Evolutionary conservation across 768 basidiomycete genomes (phyloP).

Genomic region (Rhodotorula paludigena): DNA sequence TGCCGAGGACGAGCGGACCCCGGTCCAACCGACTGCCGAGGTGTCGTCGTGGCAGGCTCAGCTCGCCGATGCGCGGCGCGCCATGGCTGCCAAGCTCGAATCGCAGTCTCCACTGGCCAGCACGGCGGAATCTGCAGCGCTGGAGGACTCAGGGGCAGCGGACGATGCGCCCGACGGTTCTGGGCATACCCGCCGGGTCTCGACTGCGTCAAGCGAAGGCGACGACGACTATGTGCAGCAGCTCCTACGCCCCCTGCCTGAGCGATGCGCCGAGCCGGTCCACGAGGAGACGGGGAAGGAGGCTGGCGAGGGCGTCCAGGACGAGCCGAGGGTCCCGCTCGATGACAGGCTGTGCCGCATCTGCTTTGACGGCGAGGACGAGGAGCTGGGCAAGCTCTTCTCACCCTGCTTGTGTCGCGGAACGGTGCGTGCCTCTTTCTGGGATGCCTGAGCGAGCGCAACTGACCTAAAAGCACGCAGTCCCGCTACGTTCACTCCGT

Average conservation of each 20-base stretch:
- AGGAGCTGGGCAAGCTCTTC: slow-evolving; percentile 22
- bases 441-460: background rate
- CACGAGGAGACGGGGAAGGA: background rate
- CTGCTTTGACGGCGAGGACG: slow-evolving; percentile 28
- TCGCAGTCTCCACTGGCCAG: background rate
- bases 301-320: background rate
- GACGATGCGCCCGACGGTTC: background rate
- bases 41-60: slow-evolving; percentile 1
- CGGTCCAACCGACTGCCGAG: background rate
- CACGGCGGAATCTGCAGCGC: slow-evolving; percentile 29
- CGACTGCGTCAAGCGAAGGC: background rate
- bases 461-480: background rate
- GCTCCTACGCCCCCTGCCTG: background rate
- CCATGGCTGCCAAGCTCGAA: background rate
- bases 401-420: slow-evolving; percentile 23
- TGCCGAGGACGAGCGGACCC: background rate
- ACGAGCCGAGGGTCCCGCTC: background rate
- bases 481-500: slow-evolving; percentile 15
- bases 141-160: background rate
- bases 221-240: slow-evolving; percentile 9
- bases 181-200: background rate
- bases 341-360: slow-evolving; percentile 22
- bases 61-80: background rate
- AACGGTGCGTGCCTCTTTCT: slow-evolving; percentile 9
- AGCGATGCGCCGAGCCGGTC: too few species aligned